Percentiles rank a stretch among this genome's conserved stretches.
These are phyloP conservation scores for Trichosanthes truncata DNA, from an alignment of 306 rosid species.

Conservation along the genomic window DNA sequence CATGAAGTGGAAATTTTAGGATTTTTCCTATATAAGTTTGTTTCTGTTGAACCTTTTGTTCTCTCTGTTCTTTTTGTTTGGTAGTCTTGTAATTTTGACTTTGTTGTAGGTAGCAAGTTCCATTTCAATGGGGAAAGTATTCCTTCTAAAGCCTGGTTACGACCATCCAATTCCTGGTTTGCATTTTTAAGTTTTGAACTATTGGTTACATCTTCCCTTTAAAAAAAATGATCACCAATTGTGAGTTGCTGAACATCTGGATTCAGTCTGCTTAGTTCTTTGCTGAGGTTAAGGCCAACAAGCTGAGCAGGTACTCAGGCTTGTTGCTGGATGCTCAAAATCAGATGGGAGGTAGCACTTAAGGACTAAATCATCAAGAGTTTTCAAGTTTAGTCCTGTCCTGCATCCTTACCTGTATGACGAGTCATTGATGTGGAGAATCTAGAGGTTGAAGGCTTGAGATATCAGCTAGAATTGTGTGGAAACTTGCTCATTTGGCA, in stretches of 20 bases:
- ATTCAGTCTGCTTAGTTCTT: too few relatives aligned
- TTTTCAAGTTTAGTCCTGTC: neutral
- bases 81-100: neutral
- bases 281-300: too few relatives aligned
- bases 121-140: neutral
- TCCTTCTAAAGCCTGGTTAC: slow-evolving; percentile 2
- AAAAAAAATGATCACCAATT: too few relatives aligned
- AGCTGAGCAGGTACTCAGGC: too few relatives aligned
- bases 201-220: neutral
- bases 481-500: neutral
- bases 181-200: neutral
- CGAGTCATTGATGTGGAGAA: neutral
- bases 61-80: neutral
- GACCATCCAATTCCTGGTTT: neutral
- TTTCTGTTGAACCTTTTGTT: slow-evolving; percentile 5
- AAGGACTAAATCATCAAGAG: neutral
- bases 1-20: slow-evolving; percentile 9
- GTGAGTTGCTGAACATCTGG: too few relatives aligned
- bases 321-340: too few relatives aligned
- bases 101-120: slow-evolving; percentile 2
- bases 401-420: neutral
- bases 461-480: neutral
- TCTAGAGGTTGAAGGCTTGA: neutral
- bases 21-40: slow-evolving; percentile 3
- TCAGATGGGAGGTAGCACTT: too few relatives aligned